Base-by-base conservation (phyloP, 805 yeast genomes). In the Candida golubevii region DNA sequence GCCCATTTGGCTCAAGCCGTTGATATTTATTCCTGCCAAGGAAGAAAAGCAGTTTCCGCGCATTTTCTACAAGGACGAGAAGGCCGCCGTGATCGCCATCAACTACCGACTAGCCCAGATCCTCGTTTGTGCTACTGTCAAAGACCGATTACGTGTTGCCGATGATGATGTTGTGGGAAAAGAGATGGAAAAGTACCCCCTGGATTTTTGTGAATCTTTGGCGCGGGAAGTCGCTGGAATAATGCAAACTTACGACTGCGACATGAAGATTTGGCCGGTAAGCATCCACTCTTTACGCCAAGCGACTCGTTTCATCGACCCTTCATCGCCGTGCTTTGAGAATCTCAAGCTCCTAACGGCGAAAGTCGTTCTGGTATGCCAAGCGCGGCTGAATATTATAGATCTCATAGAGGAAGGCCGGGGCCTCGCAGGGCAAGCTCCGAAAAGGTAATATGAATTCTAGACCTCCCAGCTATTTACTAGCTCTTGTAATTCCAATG, bases 181-280 rank as follows among this genome's bases (percentile, higher is more conserved):
- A 11, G 62, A 65, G 27, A 38, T 57, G 10, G 49, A 47, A 3
- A 54, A 55, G 31, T 62, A 57, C 46, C 62, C 69, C 1, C 41
- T 54, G 2, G 55, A 60, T 28, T 62, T 58, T 43, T 46, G 52
- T 8, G 58, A 59, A 29, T 54, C 57, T 13, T 37, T 65, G 14
- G 65, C 72, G 15, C 59, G 58, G 42, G 73, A 69, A 31, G 56
- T 67, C 7, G 57, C 69, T 32, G 75, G 74, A 2, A 67, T 69
- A 28, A 47, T 69, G 51, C 59, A 58, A 41, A 65, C 72, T 2
- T 70, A 69, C 43, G 71, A 68, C 32, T 43, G 55, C 11, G 68
- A 65, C 46, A 33, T 56, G 32, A 44, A 48, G 28, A 52, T 69
- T 28, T 67, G 72, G 72, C 61, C 72, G 1, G 59, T 63, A 26